phyloP scores from a whole-genome alignment of 208 protist genomes.

The Tritrichomonas foetus region DNA sequence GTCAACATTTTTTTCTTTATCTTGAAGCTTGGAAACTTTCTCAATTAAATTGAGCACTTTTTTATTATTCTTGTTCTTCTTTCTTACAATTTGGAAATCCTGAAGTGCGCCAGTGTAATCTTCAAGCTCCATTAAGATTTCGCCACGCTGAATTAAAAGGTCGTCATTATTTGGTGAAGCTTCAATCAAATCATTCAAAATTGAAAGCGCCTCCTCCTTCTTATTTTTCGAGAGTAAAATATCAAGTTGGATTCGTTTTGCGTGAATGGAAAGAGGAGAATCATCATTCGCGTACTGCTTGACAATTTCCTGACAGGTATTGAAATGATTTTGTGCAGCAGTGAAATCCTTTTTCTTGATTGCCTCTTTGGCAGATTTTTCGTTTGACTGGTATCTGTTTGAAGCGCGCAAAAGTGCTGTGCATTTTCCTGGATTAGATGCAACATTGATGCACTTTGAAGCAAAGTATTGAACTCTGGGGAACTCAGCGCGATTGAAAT shows the following conservation, averaged over 20 bases:
- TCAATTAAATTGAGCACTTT: background rate
- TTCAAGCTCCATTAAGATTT: background rate
- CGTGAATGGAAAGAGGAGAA: background rate
- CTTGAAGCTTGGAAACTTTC: background rate
- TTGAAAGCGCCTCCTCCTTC: background rate
- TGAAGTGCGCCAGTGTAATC: background rate
- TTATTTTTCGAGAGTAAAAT: background rate
- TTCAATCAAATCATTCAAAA: background rate
- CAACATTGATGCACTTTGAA: background rate
- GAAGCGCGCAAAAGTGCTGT: background rate
- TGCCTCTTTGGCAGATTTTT: background rate
- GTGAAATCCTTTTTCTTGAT: background rate
- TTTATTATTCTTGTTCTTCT: background rate
- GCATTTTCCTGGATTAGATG: background rate
- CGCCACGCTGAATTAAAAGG: background rate
- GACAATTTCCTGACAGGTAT: background rate
- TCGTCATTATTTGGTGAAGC: background rate
- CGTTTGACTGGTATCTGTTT: background rate
- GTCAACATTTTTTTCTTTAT: background rate
- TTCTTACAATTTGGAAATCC: background rate
- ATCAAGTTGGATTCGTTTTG: background rate
- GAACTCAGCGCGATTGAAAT: background rate
- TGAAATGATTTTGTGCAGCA: background rate
- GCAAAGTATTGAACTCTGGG: background rate
- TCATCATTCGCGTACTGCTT: background rate